Evolutionary conservation across 2,329 filamentous ascomycete species (phyloP).

Genomic region (Drechmeria coniospora): DNA sequence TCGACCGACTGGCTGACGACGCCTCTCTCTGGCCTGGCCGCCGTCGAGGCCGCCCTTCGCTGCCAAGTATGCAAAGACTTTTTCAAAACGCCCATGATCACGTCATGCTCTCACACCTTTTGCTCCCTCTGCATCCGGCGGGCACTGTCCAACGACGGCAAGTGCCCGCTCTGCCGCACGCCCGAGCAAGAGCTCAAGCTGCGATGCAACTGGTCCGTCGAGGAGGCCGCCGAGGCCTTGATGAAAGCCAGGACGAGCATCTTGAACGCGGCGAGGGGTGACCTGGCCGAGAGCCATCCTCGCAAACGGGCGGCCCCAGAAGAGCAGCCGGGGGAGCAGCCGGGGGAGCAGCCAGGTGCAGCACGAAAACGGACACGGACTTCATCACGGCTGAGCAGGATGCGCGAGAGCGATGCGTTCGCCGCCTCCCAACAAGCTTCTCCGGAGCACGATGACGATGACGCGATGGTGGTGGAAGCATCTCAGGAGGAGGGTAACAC

Average conservation of each 20-base stretch:
- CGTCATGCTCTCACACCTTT: conserved; percentile 88
- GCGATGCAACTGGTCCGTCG: conserved; percentile 68
- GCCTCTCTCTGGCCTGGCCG: conserved; percentile 46
- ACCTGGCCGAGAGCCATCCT: conserved; percentile 1
- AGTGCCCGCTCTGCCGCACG: conserved; percentile 71
- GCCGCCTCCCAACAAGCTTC: conserved; percentile 1
- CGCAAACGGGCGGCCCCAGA: too few species aligned
- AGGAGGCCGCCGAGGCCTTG: conserved; percentile 75
- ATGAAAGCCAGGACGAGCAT: conserved; percentile 44
- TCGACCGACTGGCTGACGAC: conserved; percentile 77
- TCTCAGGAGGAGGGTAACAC: conserved; percentile 14
- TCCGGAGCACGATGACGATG: conserved; percentile 6
- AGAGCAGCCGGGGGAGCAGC: too few species aligned
- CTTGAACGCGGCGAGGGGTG: conserved; percentile 46
- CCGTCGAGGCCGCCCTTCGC: conserved; percentile 71
- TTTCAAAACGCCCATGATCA: conserved; percentile 87
- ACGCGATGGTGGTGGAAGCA: conserved; percentile 10
- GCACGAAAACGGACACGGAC: conserved; percentile 35
- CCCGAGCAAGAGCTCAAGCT: conserved; percentile 72
- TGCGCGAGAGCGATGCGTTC: conserved; percentile 16
- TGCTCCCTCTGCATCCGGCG: conserved; percentile 91
- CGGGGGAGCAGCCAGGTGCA: conserved; percentile 12
- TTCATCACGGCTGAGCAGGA: conserved; percentile 32
- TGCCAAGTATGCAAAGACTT: conserved; percentile 99
- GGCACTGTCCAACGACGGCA: conserved; percentile 66